These are phyloP conservation scores for Penicillium lividum DNA, from an alignment of 495 filamentous ascomycete genomes.

Conservation along the genomic window DNA sequence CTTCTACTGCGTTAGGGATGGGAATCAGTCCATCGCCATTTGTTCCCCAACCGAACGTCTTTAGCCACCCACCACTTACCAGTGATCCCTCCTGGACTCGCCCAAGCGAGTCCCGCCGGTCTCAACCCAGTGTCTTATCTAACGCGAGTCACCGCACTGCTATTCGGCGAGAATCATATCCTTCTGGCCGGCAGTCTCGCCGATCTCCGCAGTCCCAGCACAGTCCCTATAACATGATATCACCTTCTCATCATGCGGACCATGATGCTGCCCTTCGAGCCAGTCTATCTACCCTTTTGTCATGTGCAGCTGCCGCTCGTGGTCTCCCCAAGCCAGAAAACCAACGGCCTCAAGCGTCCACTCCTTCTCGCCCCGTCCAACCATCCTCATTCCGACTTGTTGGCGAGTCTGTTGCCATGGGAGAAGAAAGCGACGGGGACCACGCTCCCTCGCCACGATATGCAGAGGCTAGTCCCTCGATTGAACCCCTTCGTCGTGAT, in stretches of 20 bases:
- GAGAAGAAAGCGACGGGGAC: conserved; percentile 39
- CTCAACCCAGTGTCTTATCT: conserved; percentile 40
- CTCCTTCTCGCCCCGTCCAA: conserved; percentile 24
- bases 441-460: conserved; percentile 14
- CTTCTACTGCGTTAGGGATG: conserved; percentile 75
- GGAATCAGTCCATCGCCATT: conserved; percentile 61
- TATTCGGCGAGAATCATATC: conserved; percentile 40
- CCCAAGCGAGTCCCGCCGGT: conserved; percentile 43
- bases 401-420: conserved; percentile 72
- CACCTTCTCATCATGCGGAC: conserved; percentile 77
- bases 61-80: conserved; percentile 76
- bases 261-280: conserved; percentile 92
- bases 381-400: conserved; percentile 60
- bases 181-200: conserved; percentile 33
- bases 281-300: conserved; percentile 90
- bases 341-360: conserved; percentile 28
- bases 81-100: conserved; percentile 52
- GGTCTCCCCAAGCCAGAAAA: conserved; percentile 67
- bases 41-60: conserved; percentile 85
- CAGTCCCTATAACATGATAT: conserved; percentile 62
- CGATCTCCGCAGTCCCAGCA: conserved; percentile 38
- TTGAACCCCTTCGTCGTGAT: conserved; percentile 22
- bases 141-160: conserved; percentile 40
- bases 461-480: conserved; percentile 24
- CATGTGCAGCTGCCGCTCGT: conserved; percentile 84